Conservation (phyloP, 2,329 filamentous ascomycete species). For the Didymella exigua region DNA sequence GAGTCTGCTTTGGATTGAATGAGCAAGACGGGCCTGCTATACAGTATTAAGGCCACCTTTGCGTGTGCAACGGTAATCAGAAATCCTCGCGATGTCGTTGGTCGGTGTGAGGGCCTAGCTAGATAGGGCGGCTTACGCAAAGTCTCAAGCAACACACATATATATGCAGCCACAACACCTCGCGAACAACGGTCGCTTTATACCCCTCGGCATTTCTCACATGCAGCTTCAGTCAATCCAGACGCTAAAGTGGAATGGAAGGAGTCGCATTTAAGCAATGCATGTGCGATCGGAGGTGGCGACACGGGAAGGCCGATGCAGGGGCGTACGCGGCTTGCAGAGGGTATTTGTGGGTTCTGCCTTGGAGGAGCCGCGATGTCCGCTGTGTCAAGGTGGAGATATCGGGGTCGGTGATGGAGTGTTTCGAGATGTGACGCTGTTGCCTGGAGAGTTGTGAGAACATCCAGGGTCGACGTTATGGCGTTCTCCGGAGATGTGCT, state of each 20-base stretch:
- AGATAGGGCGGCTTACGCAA: slow-evolving; percentile 9
- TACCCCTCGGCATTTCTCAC: slow-evolving; percentile 5
- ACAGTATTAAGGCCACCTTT: slow-evolving; percentile 11
- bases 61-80: slow-evolving; percentile 20
- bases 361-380: slow-evolving; percentile 10
- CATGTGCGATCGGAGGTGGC: slow-evolving; percentile 9
- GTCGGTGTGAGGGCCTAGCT: slow-evolving; percentile 9
- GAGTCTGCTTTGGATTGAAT: not conserved
- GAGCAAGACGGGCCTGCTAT: not conserved
- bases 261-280: slow-evolving; percentile 13
- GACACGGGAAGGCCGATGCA: slow-evolving; percentile 14
- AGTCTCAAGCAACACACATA: not conserved
- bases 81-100: slow-evolving; percentile 30
- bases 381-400: slow-evolving; percentile 2
- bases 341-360: not conserved
- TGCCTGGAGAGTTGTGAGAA: not conserved
- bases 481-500: slow-evolving; percentile 7
- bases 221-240: slow-evolving; percentile 10
- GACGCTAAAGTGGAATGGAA: slow-evolving; percentile 8
- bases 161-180: slow-evolving; percentile 1
- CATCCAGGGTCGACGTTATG: not conserved
- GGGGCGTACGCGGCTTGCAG: slow-evolving; percentile 7
- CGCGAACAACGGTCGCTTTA: slow-evolving; percentile 5
- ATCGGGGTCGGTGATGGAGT: not conserved
- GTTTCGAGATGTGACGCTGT: not conserved